These are phyloP conservation scores for Tuber aestivum DNA, from an alignment of 495 filamentous ascomycete genomes.

Conservation along the genomic window DNA sequence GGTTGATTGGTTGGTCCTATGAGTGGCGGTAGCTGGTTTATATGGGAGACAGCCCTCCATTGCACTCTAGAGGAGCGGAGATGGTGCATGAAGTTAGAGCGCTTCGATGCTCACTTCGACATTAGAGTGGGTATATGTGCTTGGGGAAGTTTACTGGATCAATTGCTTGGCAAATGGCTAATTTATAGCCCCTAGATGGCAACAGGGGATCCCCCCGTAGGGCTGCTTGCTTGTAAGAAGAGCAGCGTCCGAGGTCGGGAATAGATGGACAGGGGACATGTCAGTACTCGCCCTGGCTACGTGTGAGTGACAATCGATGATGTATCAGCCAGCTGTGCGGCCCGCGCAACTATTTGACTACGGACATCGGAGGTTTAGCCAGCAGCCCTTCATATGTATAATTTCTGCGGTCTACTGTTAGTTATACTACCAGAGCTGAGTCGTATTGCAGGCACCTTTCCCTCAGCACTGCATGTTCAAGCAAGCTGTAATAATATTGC, in stretches of 20 bases:
- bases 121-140: background rate
- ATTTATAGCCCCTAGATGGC: background rate
- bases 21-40: background rate
- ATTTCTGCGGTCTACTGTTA: background rate
- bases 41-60: too few species aligned
- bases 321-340: background rate
- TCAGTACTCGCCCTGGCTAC: background rate
- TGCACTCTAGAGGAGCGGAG: too few species aligned
- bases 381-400: background rate
- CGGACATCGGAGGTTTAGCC: background rate
- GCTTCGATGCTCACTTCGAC: background rate
- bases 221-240: background rate
- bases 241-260: background rate
- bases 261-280: background rate
- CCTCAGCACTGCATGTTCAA: background rate
- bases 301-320: slow-evolving; percentile 1
- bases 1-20: background rate
- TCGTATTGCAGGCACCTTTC: background rate
- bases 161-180: background rate
- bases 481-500: background rate
- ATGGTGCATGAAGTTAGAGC: background rate
- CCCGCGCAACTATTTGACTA: background rate
- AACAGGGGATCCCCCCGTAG: background rate
- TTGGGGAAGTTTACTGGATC: background rate
- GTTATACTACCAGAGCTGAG: background rate